These are phyloP conservation scores for Ophiobolus disseminans DNA, from an alignment of 2,329 filamentous ascomycete genomes.

Conservation along the genomic window DNA sequence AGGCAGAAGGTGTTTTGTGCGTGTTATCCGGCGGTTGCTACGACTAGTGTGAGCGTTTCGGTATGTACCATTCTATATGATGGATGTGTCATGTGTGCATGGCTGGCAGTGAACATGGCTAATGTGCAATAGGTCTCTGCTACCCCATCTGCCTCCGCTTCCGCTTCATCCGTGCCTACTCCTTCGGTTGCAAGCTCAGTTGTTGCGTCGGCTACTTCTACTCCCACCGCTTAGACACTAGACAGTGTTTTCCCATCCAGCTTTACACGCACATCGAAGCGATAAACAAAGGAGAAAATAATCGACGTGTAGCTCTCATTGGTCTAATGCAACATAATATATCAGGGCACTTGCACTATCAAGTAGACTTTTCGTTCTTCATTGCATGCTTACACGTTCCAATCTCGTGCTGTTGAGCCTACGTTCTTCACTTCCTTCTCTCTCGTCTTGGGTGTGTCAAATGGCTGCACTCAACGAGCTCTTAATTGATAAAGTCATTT, in stretches of 20 bases:
- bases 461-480: too few species aligned
- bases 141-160: not conserved
- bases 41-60: not conserved
- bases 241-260: not conserved
- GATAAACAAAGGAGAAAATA: not conserved
- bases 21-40: conserved; percentile 1
- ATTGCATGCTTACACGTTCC: too few species aligned
- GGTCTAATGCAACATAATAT: not conserved
- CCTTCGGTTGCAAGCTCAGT: too few species aligned
- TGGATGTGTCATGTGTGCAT: not conserved
- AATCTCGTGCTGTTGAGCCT: too few species aligned
- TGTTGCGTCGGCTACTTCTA: too few species aligned
- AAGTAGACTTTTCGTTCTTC: not conserved
- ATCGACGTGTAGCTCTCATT: not conserved
- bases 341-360: not conserved
- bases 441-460: too few species aligned
- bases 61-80: not conserved
- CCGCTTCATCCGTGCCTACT: not conserved
- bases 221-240: not conserved
- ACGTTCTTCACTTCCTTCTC: too few species aligned
- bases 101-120: not conserved
- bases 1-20: conserved; percentile 6
- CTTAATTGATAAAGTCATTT: too few species aligned
- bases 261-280: not conserved
- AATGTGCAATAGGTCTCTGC: not conserved